Evolutionary conservation across 2,329 filamentous ascomycete species (phyloP).

Genomic region (Fusarium coffeatum): DNA sequence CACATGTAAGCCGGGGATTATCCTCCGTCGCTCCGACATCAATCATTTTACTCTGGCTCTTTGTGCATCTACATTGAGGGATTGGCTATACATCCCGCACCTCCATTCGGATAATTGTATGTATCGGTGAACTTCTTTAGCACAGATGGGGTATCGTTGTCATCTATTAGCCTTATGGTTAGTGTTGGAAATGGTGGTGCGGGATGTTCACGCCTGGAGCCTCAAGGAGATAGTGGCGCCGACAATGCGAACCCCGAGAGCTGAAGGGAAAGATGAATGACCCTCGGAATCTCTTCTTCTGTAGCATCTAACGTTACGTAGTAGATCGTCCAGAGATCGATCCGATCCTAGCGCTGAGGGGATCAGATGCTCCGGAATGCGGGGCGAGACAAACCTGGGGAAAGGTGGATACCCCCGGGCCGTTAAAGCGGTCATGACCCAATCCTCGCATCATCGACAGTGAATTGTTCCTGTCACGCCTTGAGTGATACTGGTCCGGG

Average conservation of each 20-base stretch:
- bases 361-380: background rate
- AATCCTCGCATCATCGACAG: slow-evolving; percentile 12
- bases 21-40: background rate
- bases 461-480: background rate
- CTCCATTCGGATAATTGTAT: background rate
- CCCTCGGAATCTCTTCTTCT: background rate
- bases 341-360: slow-evolving; percentile 1
- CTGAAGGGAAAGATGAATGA: too few species aligned
- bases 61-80: background rate
- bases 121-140: background rate
- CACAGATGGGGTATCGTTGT: background rate
- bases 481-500: background rate
- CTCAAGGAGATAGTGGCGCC: background rate
- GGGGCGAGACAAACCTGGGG: background rate
- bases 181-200: background rate
- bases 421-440: background rate
- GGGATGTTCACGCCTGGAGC: background rate
- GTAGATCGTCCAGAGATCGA: background rate
- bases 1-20: background rate
- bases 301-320: background rate
- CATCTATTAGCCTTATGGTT: background rate
- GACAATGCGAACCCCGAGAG: background rate
- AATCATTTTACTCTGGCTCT: background rate
- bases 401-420: background rate
- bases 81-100: background rate